Base-by-base conservation (phyloP, 2,329 filamentous ascomycete genomes). In the Xylaria sp. region DNA sequence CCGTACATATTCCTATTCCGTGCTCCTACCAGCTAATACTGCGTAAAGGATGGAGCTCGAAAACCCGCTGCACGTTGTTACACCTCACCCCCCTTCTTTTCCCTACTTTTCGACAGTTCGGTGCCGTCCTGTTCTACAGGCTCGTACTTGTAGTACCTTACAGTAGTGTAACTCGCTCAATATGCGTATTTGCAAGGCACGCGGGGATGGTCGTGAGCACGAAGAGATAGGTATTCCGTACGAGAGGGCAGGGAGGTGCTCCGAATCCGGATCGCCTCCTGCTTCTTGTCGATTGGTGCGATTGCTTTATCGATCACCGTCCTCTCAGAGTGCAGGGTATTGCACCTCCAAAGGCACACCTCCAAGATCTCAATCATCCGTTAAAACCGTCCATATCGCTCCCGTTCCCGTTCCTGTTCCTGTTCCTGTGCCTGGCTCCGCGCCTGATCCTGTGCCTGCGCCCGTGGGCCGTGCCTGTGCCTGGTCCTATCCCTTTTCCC, bases 271-370 rank as follows among this genome's bases (percentile, higher is more conserved):
- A 50, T 59, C 59, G 54, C 59, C 50, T 59, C 55, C 30, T 57
- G 60, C 58, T 55, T 62, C 60, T 60, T 62, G 58, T 63, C 60
- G 37, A 9, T 62, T 60, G 55, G 52, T 54, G 57, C 51, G 30
- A 58, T 50, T 37, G 56, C 52, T 56, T 51, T 18, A 47, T 44
- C 16, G 46, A 19, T 59, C n/a, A n/a, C 23, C 5, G 23, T 30
- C 23, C 23, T 30, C 23, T 30, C 5, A 30, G 23, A 30, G 23
- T 30, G 23, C 23, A 30, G 23, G 23, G 23, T 30, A 42, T 42
- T 42, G 8, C 11, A 13, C 11, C 37, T 13, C 37, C 11, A 42
- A 42, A 9, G 37, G 8, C 37, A 13, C 37, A 42, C 37, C 11
- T 13, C 11, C 37, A 13, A 42, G 8, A 13, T 10, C 11, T 42